Base-by-base conservation (phyloP, 176 grass and related monocot genomes). In the Bothriochloa decipiens region DNA sequence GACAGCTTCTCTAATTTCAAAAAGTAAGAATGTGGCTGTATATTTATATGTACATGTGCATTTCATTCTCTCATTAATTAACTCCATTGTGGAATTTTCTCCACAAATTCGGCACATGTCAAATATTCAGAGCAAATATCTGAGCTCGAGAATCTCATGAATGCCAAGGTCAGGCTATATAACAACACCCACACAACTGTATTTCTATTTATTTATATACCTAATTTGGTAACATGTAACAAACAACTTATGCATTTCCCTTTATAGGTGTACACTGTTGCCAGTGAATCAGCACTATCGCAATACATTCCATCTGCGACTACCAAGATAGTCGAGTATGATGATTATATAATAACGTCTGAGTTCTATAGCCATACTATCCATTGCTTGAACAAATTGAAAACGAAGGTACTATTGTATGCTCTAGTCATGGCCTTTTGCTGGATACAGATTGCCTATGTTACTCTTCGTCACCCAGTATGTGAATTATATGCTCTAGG, bases 221-320 rank as follows among this genome's bases (percentile, higher is more conserved):
- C 65, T 20, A 18, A 4, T 72, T 72, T 73, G 7, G 0, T 88
- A 26, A 39, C 8, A 4, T 45, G 4, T 37, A 16, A 36, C n/a
- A 1, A 12, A 52, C 37, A 9, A 29, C 28, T 17, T 58, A 20
- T 82, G 42, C 11, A 72, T 86, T 84, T 81, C 14, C 42, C 57
- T 41, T 88, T 92, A 68, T 86, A 97, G 94, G 94, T 97, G 40
- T 97, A 94, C 68, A 97, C 94, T 72, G 94, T 97, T 41, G 46
- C 33, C 0, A 94, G 81, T 33, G 87, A 97, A 90, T 92, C 68
- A 17, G 70, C 72, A 25, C 68, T 97, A 49, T 82, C 74, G 5
- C 49, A 88, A 47, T 94, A 87, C 79, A 87, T 92, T 78, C 88
- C 91, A 86, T 90, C 92, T 90, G 83, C 94, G 8, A 79, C 76